Evolutionary conservation across 257 asterid genomes (phyloP).

Genomic region (Hygrophila difformis): DNA sequence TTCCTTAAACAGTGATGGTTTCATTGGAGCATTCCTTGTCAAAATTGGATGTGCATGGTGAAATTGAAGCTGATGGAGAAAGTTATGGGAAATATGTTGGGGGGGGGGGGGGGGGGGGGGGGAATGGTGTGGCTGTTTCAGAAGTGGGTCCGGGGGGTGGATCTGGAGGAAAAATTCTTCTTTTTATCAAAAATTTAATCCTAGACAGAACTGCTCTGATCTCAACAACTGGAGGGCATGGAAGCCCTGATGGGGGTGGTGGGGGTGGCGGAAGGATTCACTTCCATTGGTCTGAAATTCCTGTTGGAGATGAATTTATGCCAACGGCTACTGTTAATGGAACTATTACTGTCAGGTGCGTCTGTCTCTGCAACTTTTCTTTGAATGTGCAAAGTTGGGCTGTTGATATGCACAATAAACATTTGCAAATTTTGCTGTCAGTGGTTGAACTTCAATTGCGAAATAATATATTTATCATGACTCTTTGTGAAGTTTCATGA

Average conservation of each 20-base stretch:
- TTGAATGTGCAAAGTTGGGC: no score
- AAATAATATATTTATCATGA: no score
- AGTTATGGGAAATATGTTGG: constrained; percentile 40
- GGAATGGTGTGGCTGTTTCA: constrained; percentile 28
- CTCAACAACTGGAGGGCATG: constrained; percentile 78
- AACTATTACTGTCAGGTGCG: constrained; percentile 54
- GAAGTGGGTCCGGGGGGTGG: constrained; percentile 79
- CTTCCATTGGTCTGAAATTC: constrained; percentile 82
- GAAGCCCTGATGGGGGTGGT: constrained; percentile 77
- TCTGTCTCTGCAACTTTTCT: constrained; percentile 15
- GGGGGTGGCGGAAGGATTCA: constrained; percentile 95
- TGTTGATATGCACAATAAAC: no score
- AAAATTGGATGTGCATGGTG: constrained; percentile 56
- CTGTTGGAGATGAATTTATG: constrained; percentile 58
- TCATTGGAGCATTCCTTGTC: constrained; percentile 65
- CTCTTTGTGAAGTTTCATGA: no score
- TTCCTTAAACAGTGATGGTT: constrained; percentile 66
- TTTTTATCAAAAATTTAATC: constrained; percentile 51
- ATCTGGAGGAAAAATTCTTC: constrained; percentile 90
- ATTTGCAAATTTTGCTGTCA: no score
- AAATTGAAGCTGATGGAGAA: constrained; percentile 70
- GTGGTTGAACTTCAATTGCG: no score
- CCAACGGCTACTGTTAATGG: constrained; percentile 62
- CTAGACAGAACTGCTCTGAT: constrained; percentile 39
- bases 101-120: no score